These are phyloP conservation scores for Tephrocybe sp. DNA, from an alignment of 768 basidiomycete genomes.

Conservation along the genomic window DNA sequence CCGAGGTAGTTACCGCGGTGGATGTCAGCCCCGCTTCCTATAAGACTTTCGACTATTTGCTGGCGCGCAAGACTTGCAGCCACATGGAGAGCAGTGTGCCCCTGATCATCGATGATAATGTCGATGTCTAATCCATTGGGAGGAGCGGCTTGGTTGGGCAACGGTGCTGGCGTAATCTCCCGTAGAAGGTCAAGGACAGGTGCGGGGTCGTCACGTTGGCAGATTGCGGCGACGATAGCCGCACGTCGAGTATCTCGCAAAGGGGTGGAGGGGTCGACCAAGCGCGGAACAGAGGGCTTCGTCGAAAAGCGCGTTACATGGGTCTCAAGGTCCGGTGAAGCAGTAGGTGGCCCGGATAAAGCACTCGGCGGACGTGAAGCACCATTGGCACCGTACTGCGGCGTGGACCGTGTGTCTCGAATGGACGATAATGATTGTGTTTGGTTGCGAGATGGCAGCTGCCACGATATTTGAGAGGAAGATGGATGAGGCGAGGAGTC, in stretches of 20 bases:
- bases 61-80: slow-evolving; percentile 84
- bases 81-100: slow-evolving; percentile 92
- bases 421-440: slow-evolving; percentile 28
- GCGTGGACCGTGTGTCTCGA: slow-evolving; percentile 22
- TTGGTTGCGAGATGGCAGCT: slow-evolving; percentile 29
- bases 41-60: slow-evolving; percentile 65
- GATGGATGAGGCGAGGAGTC: slow-evolving; percentile 41
- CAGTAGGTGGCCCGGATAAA: slow-evolving; percentile 34
- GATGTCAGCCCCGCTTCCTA: slow-evolving; percentile 80
- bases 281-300: slow-evolving; percentile 54
- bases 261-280: slow-evolving; percentile 52
- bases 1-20: slow-evolving; percentile 91
- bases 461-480: slow-evolving; percentile 33
- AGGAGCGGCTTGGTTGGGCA: slow-evolving; percentile 28
- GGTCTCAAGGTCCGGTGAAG: slow-evolving; percentile 39
- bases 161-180: slow-evolving; percentile 51
- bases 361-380: slow-evolving; percentile 48
- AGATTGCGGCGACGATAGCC: slow-evolving; percentile 66
- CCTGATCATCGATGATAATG: slow-evolving; percentile 88
- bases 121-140: slow-evolving; percentile 61
- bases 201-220: slow-evolving; percentile 65
- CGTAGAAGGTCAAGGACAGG: slow-evolving; percentile 65
- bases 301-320: slow-evolving; percentile 65
- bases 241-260: slow-evolving; percentile 56
- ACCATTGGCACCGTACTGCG: slow-evolving; percentile 40